These are phyloP conservation scores for Cordyceps cicadae DNA, from an alignment of 2,329 filamentous ascomycete species.

Conservation along the genomic window DNA sequence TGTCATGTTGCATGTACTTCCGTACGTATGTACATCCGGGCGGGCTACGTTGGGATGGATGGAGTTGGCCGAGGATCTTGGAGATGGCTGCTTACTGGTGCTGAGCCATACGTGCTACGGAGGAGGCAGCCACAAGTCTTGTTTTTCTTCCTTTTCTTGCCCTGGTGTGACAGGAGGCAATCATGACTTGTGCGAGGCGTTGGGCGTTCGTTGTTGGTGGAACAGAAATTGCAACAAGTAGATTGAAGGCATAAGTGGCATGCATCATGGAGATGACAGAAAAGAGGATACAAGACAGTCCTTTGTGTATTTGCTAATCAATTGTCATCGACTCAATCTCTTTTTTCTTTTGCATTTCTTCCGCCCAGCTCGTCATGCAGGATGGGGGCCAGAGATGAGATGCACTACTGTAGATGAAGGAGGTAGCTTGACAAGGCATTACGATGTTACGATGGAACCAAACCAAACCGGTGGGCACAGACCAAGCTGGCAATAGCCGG, in stretches of 20 bases:
- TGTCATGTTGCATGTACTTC: too few relatives aligned
- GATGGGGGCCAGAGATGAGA: background rate
- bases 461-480: background rate
- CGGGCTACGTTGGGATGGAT: too few relatives aligned
- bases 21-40: too few relatives aligned
- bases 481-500: background rate
- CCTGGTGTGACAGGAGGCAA: too few relatives aligned
- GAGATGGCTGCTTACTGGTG: too few relatives aligned
- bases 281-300: background rate
- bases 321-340: background rate
- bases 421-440: background rate
- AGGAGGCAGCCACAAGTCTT: too few relatives aligned
- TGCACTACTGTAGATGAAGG: constrained; percentile 5
- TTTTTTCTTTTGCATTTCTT: background rate
- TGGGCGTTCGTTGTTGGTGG: too few relatives aligned
- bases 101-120: too few relatives aligned
- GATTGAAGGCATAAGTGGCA: background rate
- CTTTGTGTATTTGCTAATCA: background rate
- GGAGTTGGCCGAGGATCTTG: too few relatives aligned
- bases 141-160: too few relatives aligned
- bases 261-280: background rate
- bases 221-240: background rate
- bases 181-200: too few relatives aligned
- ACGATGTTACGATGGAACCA: too few relatives aligned
- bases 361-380: background rate